These are phyloP conservation scores for Isoetes taiwanensis DNA, from an alignment of 75 land plant species.

Conservation along the genomic window DNA sequence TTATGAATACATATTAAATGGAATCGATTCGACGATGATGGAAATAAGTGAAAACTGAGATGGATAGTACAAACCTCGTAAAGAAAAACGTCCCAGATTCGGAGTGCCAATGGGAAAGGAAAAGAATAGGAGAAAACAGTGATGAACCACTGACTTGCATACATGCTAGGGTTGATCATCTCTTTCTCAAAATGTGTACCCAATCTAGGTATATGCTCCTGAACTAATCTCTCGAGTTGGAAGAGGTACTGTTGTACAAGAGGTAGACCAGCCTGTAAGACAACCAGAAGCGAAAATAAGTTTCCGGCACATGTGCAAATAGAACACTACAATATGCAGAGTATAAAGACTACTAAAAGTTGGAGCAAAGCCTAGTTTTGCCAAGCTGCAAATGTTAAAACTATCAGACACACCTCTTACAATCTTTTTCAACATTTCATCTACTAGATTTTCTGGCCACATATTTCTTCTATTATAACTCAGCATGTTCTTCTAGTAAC, in stretches of 20 bases:
- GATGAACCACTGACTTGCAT: slow-evolving; percentile 99
- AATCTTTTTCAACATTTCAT: no score
- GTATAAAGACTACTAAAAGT: background rate
- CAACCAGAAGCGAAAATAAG: background rate
- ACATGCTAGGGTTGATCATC: slow-evolving; percentile 99
- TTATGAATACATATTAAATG: background rate
- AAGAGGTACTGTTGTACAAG: slow-evolving; percentile 92
- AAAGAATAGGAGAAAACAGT: slow-evolving; percentile 98
- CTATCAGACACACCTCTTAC: background rate
- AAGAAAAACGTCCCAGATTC: slow-evolving; percentile 98
- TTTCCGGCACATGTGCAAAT: background rate
- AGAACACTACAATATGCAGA: background rate
- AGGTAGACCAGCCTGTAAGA: slow-evolving; percentile 62
- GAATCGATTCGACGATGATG: background rate
- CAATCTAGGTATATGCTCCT: slow-evolving; percentile 70
- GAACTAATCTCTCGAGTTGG: slow-evolving; percentile 78
- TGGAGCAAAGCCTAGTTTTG: no score
- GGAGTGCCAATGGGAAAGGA: slow-evolving; percentile 84
- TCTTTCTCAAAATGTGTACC: slow-evolving; percentile 88
- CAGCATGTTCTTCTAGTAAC: no score
- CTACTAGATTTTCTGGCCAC: no score
- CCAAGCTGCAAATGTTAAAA: background rate
- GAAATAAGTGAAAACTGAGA: background rate
- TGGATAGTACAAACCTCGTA: slow-evolving; percentile 50
- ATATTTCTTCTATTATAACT: no score